Conservation (phyloP, 305 asterid species). For the Fraxinus latifolia region DNA sequence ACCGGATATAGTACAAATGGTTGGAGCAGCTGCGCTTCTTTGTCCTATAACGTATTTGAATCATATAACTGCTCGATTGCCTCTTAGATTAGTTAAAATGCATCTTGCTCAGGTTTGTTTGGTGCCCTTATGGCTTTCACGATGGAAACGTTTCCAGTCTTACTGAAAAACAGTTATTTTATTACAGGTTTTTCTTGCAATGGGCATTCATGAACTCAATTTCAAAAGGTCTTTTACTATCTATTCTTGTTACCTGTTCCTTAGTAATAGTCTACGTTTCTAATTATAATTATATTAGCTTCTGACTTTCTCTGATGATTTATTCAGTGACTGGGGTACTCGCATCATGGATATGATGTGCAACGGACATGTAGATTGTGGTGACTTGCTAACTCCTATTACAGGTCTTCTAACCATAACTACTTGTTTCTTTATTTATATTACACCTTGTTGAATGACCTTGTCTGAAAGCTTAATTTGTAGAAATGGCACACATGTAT, state of each 20-base stretch:
- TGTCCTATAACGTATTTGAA: conserved; percentile 87
- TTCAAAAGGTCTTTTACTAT: conserved; percentile 63
- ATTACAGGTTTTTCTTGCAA: conserved; percentile 54
- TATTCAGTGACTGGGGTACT: conserved; percentile 59
- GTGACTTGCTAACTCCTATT: conserved; percentile 58
- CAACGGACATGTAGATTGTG: conserved; percentile 66
- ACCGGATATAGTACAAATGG: conserved; percentile 73
- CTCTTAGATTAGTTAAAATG: conserved; percentile 65
- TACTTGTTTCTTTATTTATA: not conserved
- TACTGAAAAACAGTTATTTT: conserved; percentile 20
- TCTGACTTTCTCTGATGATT: conserved; percentile 22
- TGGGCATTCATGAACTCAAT: conserved; percentile 91
- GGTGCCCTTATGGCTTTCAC: conserved; percentile 17
- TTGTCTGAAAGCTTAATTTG: not conserved
- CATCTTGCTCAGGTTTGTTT: conserved; percentile 70
- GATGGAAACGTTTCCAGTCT: conserved; percentile 5
- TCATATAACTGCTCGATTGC: conserved; percentile 65
- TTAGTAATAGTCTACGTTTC: conserved; percentile 13
- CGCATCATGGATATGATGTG: conserved; percentile 77
- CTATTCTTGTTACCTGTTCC: conserved; percentile 12
- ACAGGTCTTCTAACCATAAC: conserved; percentile 56
- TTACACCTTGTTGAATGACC: not conserved
- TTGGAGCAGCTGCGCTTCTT: conserved; percentile 92
- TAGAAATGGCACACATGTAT: not conserved
- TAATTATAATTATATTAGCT: conserved; percentile 2